Conservation (phyloP, 2,329 filamentous ascomycete genomes). For the Xylariaceae sp. region DNA sequence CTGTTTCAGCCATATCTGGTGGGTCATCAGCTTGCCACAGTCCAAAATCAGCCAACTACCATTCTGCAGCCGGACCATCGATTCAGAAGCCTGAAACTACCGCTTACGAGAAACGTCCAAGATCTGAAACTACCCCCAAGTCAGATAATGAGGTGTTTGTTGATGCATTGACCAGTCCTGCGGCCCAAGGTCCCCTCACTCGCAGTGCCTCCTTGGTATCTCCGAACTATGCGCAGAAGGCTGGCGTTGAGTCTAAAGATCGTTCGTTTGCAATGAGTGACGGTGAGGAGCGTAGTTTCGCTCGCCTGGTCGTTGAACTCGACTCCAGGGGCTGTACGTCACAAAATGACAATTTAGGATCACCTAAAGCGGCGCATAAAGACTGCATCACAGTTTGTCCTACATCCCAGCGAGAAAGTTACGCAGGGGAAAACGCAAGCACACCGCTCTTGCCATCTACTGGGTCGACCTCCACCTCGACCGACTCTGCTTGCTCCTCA, state of each 20-base stretch:
- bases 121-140: constrained; percentile 35
- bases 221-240: constrained; percentile 1
- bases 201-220: constrained; percentile 18
- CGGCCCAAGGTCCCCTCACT: constrained; percentile 27
- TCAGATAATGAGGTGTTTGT: constrained; percentile 44
- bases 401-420: constrained; percentile 5
- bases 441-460: constrained; percentile 9
- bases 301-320: constrained; percentile 45
- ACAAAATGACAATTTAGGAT: constrained; percentile 24
- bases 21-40: not conserved
- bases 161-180: constrained; percentile 44
- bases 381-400: constrained; percentile 25
- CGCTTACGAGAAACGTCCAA: constrained; percentile 14
- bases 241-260: constrained; percentile 15
- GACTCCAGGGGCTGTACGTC: constrained; percentile 37
- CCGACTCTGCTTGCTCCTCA: constrained; percentile 20
- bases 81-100: constrained; percentile 16
- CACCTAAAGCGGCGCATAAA: constrained; percentile 26
- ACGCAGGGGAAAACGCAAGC: constrained; percentile 3
- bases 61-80: not conserved
- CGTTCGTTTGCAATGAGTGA: constrained; percentile 32
- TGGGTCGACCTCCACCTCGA: constrained; percentile 16
- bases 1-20: not conserved
- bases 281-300: constrained; percentile 43
- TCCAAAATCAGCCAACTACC: not conserved